Evolutionary conservation across 768 basidiomycete species (phyloP).

Genomic region (Psilocybe sp.): DNA sequence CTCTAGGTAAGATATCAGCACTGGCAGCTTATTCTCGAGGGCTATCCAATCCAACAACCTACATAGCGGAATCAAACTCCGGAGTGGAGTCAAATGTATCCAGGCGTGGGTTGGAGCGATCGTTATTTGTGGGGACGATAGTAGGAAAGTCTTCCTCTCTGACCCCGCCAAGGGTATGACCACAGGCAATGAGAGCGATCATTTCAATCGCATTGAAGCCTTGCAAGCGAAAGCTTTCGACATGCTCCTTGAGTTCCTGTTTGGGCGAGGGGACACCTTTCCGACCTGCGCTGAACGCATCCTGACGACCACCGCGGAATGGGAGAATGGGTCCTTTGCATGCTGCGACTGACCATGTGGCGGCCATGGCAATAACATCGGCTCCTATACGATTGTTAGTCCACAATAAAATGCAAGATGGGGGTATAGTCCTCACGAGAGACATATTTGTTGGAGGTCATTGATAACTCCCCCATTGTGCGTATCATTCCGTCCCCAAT

Average conservation of each 20-base stretch:
- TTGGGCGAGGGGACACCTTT: constrained; percentile 36
- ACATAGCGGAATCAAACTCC: constrained; percentile 26
- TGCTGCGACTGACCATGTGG: constrained; percentile 28
- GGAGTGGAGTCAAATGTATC: constrained; percentile 27
- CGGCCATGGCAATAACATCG: constrained; percentile 38
- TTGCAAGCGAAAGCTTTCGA: constrained; percentile 27
- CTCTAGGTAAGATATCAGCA: constrained; percentile 19
- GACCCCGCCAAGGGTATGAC: constrained; percentile 41
- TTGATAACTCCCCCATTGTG: constrained; percentile 28
- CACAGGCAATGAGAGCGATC: constrained; percentile 41
- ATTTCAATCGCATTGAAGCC: constrained; percentile 39
- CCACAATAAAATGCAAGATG: not conserved
- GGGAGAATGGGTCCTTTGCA: constrained; percentile 41
- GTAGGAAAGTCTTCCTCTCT: constrained; percentile 34
- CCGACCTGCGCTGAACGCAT: constrained; percentile 32
- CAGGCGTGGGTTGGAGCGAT: constrained; percentile 12
- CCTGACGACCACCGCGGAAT: constrained; percentile 36
- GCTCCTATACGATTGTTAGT: constrained; percentile 21
- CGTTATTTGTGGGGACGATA: constrained; percentile 22
- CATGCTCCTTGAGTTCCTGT: constrained; percentile 30
- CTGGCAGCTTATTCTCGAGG: no score
- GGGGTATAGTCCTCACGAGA: constrained; percentile 25
- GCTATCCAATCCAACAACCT: no score
- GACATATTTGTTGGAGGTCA: constrained; percentile 32
- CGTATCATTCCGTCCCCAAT: constrained; percentile 32